Evolutionary conservation across 192 early-diverging fungal genomes (phyloP), one percentile per base, ranked within the genome.

Genomic region (Entomortierella parvispora): DNA sequence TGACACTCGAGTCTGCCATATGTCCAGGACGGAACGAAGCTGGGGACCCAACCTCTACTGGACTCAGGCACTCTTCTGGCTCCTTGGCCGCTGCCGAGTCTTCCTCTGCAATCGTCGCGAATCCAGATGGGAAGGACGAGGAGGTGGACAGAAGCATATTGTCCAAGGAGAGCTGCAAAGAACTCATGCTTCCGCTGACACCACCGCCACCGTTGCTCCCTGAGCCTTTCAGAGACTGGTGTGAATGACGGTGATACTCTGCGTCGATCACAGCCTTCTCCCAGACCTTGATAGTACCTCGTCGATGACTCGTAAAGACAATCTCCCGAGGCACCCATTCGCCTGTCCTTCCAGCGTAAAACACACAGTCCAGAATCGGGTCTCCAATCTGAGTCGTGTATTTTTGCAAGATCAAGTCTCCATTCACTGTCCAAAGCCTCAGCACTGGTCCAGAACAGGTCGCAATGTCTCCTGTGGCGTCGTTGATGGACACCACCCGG

Each of bases 401-500:
- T 49, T 87, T 86, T 56, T 82, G 67, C 17, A 89, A 34, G n/a
- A 87, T 80, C 44, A 88, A 69, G 51, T 90, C 88, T 12, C 89
- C 89, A 65, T 90, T 90, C 37, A 90, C 82, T 10, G 81, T 82
- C 87, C 87, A 90, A 2, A 90, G 65, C n/a, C 84, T 69, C 28
- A 90, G 59, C n/a, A 80, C 62, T 23, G 83, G 71, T 15, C 83
- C 83, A 45, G 85, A 89, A 28, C 88, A 90, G 2, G 87, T 87
- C 14, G 82, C 80, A 72, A 90, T 90, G 62, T 90, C 88, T 18
- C 89, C 89, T 75, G 88, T 89, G 1, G 83, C 80, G 42, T 90
- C 87, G 63, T 89, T 88, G 18, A 90, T 81, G 1, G 78, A 61
- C 22, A 87, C 82, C 33, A 86, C 60, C 0, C 83, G 69, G 17